Evolutionary conservation across 345 rosid species (phyloP), one percentile per base, ranked within the genome.

Genomic region (Firmiana major): DNA sequence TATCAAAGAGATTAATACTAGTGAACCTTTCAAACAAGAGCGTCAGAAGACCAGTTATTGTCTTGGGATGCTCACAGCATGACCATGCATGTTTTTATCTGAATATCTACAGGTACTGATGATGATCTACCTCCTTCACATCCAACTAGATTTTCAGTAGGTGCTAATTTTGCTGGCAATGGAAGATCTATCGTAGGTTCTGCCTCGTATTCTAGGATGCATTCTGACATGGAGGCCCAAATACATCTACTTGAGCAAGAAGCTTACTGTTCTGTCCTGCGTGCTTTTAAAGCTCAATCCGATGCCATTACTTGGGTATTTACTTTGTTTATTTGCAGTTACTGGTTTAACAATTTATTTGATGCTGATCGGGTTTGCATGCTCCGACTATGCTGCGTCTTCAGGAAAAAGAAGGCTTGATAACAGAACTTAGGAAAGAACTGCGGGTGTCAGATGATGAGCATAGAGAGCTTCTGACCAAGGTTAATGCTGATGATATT

Each of bases 241-340:
- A 92, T 96, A 84, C 97, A 89, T 88, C 86, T 74, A 83, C 93
- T 96, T 71, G 99, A 96, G 81, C 98, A 93, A 86, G 99, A 96
- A 83, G 99, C 99, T 66, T 96, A 96, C 81, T 84, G 92, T 79
- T 87, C 99, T 76, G 97, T 93, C 40, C 83, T 96, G 76, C 91
- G 98, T 79, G 98, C 98, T 75, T 96, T 96, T 81, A 96, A 93
- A 88, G 99, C 99, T 80, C 99, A 96, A 79, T 87, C 97, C 51
- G 99, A 96, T 90, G 98, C 97, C 71, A 90, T 96, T 80, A 82
- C 98, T 80, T 96, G 99, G 99, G 99, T 96, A 92, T 62, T 74
- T 51, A 54, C 69, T 75, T 79, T 62, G 17, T 77, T 74, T 65
- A 34, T 65, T n/a, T 22, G n/a, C 71, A 66, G 19, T 0, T 80